Evolutionary conservation across 2,329 filamentous ascomycete species (phyloP).

Genomic region (Colletotrichum spinosum): DNA sequence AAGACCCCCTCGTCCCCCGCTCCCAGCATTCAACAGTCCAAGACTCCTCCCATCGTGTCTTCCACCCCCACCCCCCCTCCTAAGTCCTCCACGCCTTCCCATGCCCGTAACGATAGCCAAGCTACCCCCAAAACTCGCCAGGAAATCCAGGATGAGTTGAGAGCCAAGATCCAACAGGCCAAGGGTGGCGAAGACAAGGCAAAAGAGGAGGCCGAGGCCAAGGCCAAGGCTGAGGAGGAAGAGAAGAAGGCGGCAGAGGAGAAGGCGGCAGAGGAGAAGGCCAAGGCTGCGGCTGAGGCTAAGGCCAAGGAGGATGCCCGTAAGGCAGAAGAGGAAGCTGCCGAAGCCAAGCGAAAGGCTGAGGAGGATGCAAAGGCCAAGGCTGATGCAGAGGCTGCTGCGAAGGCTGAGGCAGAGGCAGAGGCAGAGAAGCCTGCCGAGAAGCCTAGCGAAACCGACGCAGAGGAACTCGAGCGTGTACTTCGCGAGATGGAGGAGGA

Average conservation of each 20-base stretch:
- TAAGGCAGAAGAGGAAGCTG: conserved; percentile 12
- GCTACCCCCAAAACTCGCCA: conserved; percentile 77
- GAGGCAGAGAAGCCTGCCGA: conserved; percentile 39
- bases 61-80: conserved; percentile 85
- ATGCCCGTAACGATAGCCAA: conserved; percentile 78
- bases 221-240: conserved; percentile 53
- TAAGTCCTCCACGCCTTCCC: conserved; percentile 76
- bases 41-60: conserved; percentile 77
- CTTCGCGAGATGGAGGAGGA: conserved; percentile 72
- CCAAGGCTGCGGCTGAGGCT: conserved; percentile 24
- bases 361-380: conserved; percentile 40
- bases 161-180: conserved; percentile 79
- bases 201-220: conserved; percentile 49
- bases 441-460: conserved; percentile 55
- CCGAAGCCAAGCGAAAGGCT: conserved; percentile 11
- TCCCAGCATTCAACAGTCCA: conserved; percentile 65
- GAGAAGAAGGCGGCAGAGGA: conserved; percentile 45
- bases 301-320: conserved; percentile 13
- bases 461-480: conserved; percentile 69
- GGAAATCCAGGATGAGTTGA: conserved; percentile 86
- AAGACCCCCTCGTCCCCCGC: conserved; percentile 70
- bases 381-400: conserved; percentile 51
- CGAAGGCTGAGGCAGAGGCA: conserved; percentile 49
- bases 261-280: conserved; percentile 48
- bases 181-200: conserved; percentile 49